phyloP scores from a whole-genome alignment of 1,284 basidiomycete species.

The Rhodotorula sp. region DNA sequence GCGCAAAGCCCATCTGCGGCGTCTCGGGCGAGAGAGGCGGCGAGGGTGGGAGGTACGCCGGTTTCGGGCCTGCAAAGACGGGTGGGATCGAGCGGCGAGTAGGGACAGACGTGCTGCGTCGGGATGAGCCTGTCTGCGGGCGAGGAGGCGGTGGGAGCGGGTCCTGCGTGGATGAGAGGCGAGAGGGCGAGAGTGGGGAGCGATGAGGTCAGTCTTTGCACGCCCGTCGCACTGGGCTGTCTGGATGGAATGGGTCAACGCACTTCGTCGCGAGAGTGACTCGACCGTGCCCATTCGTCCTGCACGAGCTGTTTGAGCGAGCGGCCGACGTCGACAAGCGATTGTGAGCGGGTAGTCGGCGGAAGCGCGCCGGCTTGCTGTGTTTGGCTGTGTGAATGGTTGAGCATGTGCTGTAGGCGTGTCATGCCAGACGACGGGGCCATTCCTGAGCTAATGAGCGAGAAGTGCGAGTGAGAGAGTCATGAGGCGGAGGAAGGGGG shows the following conservation, averaged over 20 bases:
- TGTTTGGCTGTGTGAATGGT: too few species aligned
- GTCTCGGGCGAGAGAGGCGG: neutral
- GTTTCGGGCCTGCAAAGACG: neutral
- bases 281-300: neutral
- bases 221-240: too few species aligned
- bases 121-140: too few species aligned
- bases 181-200: too few species aligned
- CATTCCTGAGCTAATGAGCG: too few species aligned
- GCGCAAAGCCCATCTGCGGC: neutral
- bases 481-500: too few species aligned
- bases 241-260: neutral
- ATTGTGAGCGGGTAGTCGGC: neutral
- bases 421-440: too few species aligned
- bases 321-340: neutral
- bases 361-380: neutral
- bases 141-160: too few species aligned
- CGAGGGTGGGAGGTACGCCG: neutral
- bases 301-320: slow-evolving; percentile 1
- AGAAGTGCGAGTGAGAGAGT: too few species aligned
- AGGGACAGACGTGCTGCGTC: neutral
- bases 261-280: neutral
- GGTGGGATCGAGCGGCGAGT: neutral
- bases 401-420: too few species aligned
- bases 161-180: too few species aligned
- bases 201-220: too few species aligned